Base-by-base conservation (phyloP, 257 asterid genomes). In the Hygrophila difformis region DNA sequence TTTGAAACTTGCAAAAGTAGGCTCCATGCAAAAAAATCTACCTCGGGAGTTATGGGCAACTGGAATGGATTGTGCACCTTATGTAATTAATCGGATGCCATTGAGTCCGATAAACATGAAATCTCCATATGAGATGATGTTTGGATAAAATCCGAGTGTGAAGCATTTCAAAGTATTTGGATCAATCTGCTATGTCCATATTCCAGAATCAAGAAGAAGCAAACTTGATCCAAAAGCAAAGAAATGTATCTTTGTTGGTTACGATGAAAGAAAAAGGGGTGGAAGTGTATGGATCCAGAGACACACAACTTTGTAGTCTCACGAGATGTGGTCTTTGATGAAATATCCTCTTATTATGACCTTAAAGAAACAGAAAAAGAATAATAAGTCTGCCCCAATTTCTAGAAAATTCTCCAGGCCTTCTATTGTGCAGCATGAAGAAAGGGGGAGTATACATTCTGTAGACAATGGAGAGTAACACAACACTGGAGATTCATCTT, bases 281-380 rank as follows among this genome's bases (percentile, higher is more conserved):
- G 34, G 67, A 61, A 21, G 9, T 53, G 61, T 20, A 53, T 53
- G 56, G 61, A 53, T 53, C 56, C 46, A 0, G 12, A 61, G 1
- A 28, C 49, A 14, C 21, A 39, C 0, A 1, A 1, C 0, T 45
- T 51, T n/a, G 7, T n/a, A 5, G 35, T 46, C 31, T 61, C 46
- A 0, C 19, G 42, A 28, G 39, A 53, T 61, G 61, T 53, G 28
- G n/a, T n/a, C n/a, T n/a, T n/a, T n/a, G n/a, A n/a, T n/a, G 51
- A 61, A 4, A 8, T 47, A 1, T 53, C 61, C 2, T n/a, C 3
- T 0, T 47, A 0, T 18, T 61, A 46, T 34, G 20, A n/a, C 2
- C n/a, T n/a, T n/a, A 5, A 18, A 1, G 20, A 8, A 1, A 0
- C 4, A 2, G 3, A 2, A 1, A 3, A 39, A 15, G 3, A 15